Base-by-base conservation (phyloP, 441 rosid species). In the Gossypium laxum region DNA sequence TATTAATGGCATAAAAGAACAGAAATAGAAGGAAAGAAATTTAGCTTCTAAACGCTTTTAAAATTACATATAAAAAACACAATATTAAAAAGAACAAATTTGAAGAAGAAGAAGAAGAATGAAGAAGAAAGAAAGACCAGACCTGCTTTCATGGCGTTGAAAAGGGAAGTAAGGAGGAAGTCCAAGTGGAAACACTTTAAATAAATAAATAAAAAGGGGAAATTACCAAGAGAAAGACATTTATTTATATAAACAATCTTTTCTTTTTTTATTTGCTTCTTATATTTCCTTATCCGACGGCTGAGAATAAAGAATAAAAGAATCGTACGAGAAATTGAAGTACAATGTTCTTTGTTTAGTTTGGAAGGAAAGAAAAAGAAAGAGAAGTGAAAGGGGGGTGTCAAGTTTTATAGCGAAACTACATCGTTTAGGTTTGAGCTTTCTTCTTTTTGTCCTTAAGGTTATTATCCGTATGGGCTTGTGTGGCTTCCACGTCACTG, bases 121-220 rank as follows among this genome's bases (percentile, higher is more conserved):
- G 19, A 32, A 8, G 4, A 8, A 19, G 12, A 19, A 21, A 22
- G 15, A 56, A 17, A 51, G 61, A 56, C 86, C 87, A 51, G 61
- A 56, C 86, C 87, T 82, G 82, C 69, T 82, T 77, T 81, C 82
- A 55, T 55, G 28, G 59, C 30, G 59, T 55, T 10, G 59, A 56
- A 22, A 24, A 56, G 28, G 24, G 28, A 66, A 63, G 18, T 3
- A 48, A 48, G 17, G 18, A 48, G 52, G 18, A 48, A 48, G 52
- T 48, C 52, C 52, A 48, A n/a, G 52, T 11, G 52, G 52, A 48
- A 48, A 38, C 45, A 38, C 45, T 38, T 38, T 38, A 8, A 38
- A 38, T 1, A 38, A 38, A 8, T 38, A 38, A 38, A 38, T 38
- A 38, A 38, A 38, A 38, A 38, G 45, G 45, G 45, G 2, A 8